Evolutionary conservation across 805 yeast species (phyloP).

Genomic region (Cyberlindnera galapagoensis): DNA sequence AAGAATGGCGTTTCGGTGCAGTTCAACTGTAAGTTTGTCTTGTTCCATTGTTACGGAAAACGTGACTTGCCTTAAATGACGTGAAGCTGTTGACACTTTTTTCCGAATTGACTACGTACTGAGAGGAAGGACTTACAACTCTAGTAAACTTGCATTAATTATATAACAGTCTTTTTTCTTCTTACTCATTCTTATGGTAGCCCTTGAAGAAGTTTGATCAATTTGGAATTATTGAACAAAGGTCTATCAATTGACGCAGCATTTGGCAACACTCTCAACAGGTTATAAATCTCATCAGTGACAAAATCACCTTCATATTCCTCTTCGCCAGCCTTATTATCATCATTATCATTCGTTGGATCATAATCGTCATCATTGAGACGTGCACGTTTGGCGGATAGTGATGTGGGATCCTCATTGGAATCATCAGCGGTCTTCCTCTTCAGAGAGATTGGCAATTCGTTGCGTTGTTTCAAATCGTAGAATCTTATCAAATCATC

Average conservation of each 20-base stretch:
- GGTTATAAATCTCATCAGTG: constrained; percentile 39
- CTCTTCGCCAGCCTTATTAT: background rate
- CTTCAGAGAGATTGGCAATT: too few relatives aligned
- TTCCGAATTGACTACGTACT: too few relatives aligned
- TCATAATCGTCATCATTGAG: background rate
- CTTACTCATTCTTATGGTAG: too few relatives aligned
- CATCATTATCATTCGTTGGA: constrained; percentile 2
- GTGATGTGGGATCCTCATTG: constrained; percentile 1
- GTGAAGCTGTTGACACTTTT: too few relatives aligned
- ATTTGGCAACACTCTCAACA: constrained; percentile 50
- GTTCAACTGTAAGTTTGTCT: too few relatives aligned
- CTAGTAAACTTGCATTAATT: too few relatives aligned
- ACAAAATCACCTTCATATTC: constrained; percentile 16
- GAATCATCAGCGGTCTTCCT: constrained; percentile 3
- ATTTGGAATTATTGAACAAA: constrained; percentile 46
- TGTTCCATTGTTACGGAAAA: too few relatives aligned
- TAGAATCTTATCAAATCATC: constrained; percentile 22
- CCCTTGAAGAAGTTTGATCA: constrained; percentile 23
- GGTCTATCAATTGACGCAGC: constrained; percentile 48
- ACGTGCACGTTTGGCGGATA: too few relatives aligned
- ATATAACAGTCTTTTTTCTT: too few relatives aligned
- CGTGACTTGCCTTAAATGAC: too few relatives aligned
- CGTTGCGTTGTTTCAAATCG: constrained; percentile 21
- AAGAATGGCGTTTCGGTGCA: too few relatives aligned
- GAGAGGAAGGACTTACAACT: too few relatives aligned